Evolutionary conservation across 2,329 filamentous ascomycete genomes (phyloP).

Genomic region (Calonectria pauciramosa): DNA sequence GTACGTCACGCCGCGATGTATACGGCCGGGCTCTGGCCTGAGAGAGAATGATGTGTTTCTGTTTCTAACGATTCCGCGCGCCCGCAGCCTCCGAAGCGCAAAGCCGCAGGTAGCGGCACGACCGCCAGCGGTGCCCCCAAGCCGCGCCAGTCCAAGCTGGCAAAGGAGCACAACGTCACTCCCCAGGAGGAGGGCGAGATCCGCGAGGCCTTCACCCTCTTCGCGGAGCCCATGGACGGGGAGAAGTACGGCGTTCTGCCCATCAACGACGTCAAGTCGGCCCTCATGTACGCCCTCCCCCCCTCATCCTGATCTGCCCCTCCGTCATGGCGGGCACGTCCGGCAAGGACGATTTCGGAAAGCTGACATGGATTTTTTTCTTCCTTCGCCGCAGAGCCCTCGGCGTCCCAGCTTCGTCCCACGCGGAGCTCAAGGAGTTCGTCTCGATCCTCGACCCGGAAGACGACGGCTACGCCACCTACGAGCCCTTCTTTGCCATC

Average conservation of each 20-base stretch:
- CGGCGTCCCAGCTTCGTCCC: conserved; percentile 75
- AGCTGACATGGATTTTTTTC: not conserved
- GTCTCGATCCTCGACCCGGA: conserved; percentile 87
- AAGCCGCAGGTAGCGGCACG: conserved; percentile 50
- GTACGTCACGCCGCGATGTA: conserved; percentile 4
- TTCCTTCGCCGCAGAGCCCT: conserved; percentile 73
- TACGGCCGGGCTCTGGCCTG: not conserved
- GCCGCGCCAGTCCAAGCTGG: conserved; percentile 84
- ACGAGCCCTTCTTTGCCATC: conserved; percentile 86
- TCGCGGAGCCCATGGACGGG: conserved; percentile 77
- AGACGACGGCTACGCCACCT: conserved; percentile 81
- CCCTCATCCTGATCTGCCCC: not conserved
- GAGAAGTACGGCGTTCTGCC: conserved; percentile 81
- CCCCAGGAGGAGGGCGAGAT: conserved; percentile 91
- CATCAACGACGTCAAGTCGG: conserved; percentile 77
- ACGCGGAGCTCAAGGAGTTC: conserved; percentile 81
- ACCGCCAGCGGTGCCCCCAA: conserved; percentile 48
- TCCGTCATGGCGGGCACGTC: not conserved
- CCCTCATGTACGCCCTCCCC: conserved; percentile 74
- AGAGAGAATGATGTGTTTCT: not conserved
- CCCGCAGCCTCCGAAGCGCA: conserved; percentile 67
- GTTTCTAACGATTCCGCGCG: conserved; percentile 11
- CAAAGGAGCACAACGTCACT: conserved; percentile 90
- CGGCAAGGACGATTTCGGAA: not conserved
- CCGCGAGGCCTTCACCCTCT: conserved; percentile 88